These are phyloP conservation scores for Amanita pallidorosea DNA, from an alignment of 768 basidiomycete genomes.

Conservation along the genomic window DNA sequence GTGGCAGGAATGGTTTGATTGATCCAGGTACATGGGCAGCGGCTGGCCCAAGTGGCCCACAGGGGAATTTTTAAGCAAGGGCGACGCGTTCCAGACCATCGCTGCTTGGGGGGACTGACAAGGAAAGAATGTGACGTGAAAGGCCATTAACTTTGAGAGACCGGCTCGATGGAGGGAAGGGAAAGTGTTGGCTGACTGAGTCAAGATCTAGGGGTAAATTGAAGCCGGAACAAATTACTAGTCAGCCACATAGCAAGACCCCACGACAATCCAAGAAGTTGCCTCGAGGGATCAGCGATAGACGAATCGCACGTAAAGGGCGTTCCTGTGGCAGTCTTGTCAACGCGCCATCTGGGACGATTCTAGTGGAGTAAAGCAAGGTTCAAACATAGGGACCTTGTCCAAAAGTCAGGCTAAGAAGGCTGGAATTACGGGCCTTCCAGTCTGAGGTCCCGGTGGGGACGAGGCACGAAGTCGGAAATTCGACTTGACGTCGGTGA, in stretches of 20 bases:
- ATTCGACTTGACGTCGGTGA: too few relatives aligned
- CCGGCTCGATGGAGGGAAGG: neutral
- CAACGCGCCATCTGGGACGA: too few relatives aligned
- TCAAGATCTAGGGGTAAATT: neutral
- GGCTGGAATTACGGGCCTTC: too few relatives aligned
- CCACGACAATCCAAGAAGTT: neutral
- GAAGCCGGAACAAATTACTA: neutral
- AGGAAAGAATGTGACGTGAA: neutral
- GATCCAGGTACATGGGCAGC: neutral
- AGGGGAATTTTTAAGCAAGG: neutral
- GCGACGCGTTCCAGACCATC: neutral
- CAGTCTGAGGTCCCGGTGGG: too few relatives aligned
- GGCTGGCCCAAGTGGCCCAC: neutral
- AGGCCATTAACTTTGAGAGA: neutral
- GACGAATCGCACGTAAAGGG: neutral
- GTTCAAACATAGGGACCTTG: too few relatives aligned
- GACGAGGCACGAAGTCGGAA: too few relatives aligned
- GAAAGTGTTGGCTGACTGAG: neutral
- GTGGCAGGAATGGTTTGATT: neutral
- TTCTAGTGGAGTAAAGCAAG: neutral
- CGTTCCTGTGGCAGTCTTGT: neutral
- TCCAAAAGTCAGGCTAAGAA: too few relatives aligned
- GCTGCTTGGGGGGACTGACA: neutral
- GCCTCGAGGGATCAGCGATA: neutral
- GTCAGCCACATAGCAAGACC: neutral